Evolutionary conservation across 2,329 filamentous ascomycete genomes (phyloP), one percentile per base, ranked within the genome.

Genomic region (Aspergillus japonicus): DNA sequence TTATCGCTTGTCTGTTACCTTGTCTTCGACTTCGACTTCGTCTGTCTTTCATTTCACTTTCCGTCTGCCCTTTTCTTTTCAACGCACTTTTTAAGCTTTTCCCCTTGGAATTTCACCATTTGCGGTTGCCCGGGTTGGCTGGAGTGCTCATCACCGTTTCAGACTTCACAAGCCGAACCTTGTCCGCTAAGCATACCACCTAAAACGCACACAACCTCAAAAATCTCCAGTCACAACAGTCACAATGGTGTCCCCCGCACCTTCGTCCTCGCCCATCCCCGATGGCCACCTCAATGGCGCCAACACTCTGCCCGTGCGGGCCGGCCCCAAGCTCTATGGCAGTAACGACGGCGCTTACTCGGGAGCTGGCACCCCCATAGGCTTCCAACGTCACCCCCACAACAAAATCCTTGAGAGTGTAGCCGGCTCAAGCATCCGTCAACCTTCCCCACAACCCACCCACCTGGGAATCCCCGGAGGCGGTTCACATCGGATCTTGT

Each of bases 361-460:
- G 16, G 76, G 76, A 58, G 31, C 72, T 23, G 74, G 75, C 11
- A 78, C 76, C 31, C 76, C 76, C 44, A 75, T 77, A 61, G 76
- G 76, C 21, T 78, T 78, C 64, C 76, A 78, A 63, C 68, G 76
- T 53, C 74, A 67, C 31, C 75, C 71, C 57, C 77, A 80, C 65
- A 85, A 87, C 74, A 87, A 86, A 74, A 78, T 84, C 62, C 78
- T 87, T 52, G 83, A 87, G 56, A 78, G 81, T 66, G 81, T 83
- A 59, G 76, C 82, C 55, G 76, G 81, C 44, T 78, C 80, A 8
- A 82, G 81, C 39, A 77, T 80, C 70, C 87, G 91, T 58, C 85
- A 89, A 63, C 91, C 93, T 24, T 96, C 93, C 57, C 92, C 92
- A 24, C 91, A 96, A 73, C 92, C 93, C 26, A 93, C 91, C 59